A percentile compares a stretch with the other conserved stretches of the same genome.
These are phyloP conservation scores for Saccharomycopsis javanensis DNA, from an alignment of 805 yeast genomes.

Conservation along the genomic window DNA sequence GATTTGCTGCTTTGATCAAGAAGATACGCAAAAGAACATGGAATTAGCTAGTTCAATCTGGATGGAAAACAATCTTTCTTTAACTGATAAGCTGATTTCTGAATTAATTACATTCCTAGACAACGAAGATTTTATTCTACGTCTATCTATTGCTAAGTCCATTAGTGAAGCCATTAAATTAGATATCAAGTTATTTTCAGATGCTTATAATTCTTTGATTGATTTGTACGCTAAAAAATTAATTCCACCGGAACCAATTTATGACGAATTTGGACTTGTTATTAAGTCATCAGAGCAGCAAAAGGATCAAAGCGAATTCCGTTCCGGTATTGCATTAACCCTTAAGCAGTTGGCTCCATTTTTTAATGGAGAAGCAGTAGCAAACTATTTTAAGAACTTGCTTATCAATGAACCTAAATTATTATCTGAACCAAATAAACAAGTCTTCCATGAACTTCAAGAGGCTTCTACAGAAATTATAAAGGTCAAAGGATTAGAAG, in stretches of 20 bases:
- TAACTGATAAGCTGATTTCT: conserved; percentile 36
- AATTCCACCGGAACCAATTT: conserved; percentile 64
- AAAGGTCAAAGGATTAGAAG: conserved; percentile 49
- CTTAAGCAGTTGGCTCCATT: conserved; percentile 47
- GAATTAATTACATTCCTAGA: conserved; percentile 43
- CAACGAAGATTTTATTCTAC: conserved; percentile 51
- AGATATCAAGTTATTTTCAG: conserved; percentile 14
- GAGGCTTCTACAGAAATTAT: conserved; percentile 81
- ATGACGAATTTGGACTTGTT: conserved; percentile 74
- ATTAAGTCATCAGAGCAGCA: conserved; percentile 50
- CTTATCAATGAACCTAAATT: conserved; percentile 43
- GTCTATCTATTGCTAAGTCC: conserved; percentile 65
- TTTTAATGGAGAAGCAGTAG: conserved; percentile 33
- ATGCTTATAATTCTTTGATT: conserved; percentile 37
- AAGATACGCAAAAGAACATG: conserved; percentile 36
- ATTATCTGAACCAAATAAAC: conserved; percentile 61
- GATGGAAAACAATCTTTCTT: conserved; percentile 60
- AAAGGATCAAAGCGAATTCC: conserved; percentile 73
- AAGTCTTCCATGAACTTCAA: conserved; percentile 74
- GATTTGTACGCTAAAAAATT: conserved; percentile 49
- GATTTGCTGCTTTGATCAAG: conserved; percentile 70
- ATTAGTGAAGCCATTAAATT: conserved; percentile 46
- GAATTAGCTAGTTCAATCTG: conserved; percentile 73
- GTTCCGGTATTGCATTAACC: conserved; percentile 73
- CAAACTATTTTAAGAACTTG: conserved; percentile 50